Conservation (phyloP, 306 rosid species). For the Prunus kanzakura region DNA sequence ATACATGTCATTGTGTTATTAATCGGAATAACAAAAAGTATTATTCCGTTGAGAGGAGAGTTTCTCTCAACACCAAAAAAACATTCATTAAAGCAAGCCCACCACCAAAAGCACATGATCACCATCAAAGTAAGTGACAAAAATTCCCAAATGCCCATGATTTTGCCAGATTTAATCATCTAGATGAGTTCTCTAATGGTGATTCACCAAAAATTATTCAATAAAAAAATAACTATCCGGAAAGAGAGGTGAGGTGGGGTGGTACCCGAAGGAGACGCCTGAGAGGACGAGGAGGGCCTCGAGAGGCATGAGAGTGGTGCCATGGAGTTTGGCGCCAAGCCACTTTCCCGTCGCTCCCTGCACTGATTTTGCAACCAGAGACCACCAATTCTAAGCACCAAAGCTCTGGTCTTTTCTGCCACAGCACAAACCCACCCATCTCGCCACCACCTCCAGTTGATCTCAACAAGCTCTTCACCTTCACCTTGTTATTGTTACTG, state of each 20-base stretch:
- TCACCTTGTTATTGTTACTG: slow-evolving; percentile 41
- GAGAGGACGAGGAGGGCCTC: slow-evolving; percentile 93
- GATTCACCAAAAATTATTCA: too few species aligned
- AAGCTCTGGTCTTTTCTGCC: slow-evolving; percentile 81
- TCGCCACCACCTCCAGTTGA: slow-evolving; percentile 55
- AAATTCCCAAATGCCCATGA: not conserved
- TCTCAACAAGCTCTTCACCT: slow-evolving; percentile 42
- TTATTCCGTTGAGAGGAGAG: too few species aligned
- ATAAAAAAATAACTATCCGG: not conserved
- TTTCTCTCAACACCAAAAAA: too few species aligned
- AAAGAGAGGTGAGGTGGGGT: not conserved
- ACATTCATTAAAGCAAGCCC: not conserved
- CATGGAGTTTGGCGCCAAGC: slow-evolving; percentile 99
- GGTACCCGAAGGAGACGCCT: slow-evolving; percentile 79
- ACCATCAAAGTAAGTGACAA: not conserved
- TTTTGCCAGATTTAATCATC: not conserved
- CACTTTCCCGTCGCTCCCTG: slow-evolving; percentile 87
- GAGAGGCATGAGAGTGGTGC: slow-evolving; percentile 97
- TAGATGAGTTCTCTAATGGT: not conserved
- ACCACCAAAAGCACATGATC: too few species aligned
- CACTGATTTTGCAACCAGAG: slow-evolving; percentile 83
- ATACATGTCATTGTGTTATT: too few species aligned
- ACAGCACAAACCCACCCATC: slow-evolving; percentile 87
- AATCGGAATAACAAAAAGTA: too few species aligned
- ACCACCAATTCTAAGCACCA: slow-evolving; percentile 91